A percentile compares a stretch with the other conserved stretches of the same genome.
phyloP scores from a whole-genome alignment of 2,329 filamentous ascomycete genomes.

The Exserohilum turcica region DNA sequence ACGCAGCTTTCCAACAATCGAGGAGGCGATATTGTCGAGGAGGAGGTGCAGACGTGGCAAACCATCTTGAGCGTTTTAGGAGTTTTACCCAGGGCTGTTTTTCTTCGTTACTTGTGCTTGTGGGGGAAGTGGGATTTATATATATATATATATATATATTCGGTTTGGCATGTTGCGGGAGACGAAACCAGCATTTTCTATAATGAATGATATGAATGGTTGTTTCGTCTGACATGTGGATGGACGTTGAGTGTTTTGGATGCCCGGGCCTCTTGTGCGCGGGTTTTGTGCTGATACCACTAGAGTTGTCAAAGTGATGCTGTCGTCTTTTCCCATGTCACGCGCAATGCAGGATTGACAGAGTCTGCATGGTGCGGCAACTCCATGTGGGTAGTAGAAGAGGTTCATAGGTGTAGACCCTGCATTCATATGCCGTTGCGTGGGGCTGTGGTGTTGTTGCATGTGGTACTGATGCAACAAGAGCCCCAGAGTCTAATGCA shows the following conservation, averaged over 20 bases:
- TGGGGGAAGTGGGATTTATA: too few relatives aligned
- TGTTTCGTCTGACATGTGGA: too few relatives aligned
- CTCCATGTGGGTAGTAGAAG: neutral
- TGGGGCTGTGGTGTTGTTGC: neutral
- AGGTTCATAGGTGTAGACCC: neutral
- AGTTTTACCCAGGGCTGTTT: slow-evolving; percentile 8
- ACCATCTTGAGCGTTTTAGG: slow-evolving; percentile 12
- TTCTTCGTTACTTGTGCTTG: neutral
- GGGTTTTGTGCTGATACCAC: neutral
- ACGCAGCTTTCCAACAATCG: too few relatives aligned
- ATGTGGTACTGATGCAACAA: neutral
- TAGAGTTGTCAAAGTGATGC: neutral
- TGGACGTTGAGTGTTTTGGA: too few relatives aligned
- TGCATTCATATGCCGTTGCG: neutral
- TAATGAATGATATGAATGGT: neutral
- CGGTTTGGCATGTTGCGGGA: neutral
- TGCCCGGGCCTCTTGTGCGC: too few relatives aligned
- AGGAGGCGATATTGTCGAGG: too few relatives aligned
- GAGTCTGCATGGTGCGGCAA: neutral
- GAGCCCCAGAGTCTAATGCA: neutral
- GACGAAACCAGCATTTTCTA: neutral
- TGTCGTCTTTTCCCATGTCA: neutral
- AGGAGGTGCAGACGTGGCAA: too few relatives aligned
- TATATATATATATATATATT: too few relatives aligned
- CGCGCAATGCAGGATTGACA: neutral